Evolutionary conservation across 108 stramenopile species (phyloP).

Genomic region (Cyclostephanos tholiformis): DNA sequence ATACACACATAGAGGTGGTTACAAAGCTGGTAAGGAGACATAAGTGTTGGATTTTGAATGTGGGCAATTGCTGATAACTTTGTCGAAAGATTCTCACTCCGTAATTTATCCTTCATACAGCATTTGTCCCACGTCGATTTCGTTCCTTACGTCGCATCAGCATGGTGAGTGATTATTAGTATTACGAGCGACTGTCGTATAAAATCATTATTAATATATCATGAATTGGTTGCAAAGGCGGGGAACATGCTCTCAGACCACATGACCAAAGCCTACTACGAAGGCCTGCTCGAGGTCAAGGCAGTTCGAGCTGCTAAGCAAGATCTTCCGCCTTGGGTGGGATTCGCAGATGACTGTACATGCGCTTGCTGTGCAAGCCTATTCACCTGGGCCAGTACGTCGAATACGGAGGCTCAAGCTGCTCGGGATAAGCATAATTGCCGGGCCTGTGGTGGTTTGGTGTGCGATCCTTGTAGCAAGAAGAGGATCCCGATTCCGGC

Average conservation of each 20-base stretch:
- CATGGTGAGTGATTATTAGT: constrained; percentile 27
- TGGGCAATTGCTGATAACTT: neutral
- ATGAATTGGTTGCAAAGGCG: constrained; percentile 30
- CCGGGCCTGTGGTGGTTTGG: constrained; percentile 90
- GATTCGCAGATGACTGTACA: constrained; percentile 83
- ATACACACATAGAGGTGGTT: constrained; percentile 88
- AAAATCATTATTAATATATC: neutral
- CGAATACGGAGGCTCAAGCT: constrained; percentile 85
- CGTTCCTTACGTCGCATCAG: constrained; percentile 78
- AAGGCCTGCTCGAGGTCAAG: constrained; percentile 86
- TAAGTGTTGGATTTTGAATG: neutral
- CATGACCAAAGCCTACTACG: constrained; percentile 80
- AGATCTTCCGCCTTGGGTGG: constrained; percentile 89
- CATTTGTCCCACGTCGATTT: constrained; percentile 80
- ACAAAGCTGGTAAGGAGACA: constrained; percentile 57
- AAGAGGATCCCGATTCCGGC: constrained; percentile 87
- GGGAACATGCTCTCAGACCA: constrained; percentile 94
- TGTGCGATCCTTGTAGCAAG: constrained; percentile 93
- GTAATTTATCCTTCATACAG: constrained; percentile 5
- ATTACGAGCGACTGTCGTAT: neutral
- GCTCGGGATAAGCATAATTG: constrained; percentile 97
- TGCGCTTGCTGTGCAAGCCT: constrained; percentile 88
- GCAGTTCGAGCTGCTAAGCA: constrained; percentile 70
- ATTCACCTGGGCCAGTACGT: constrained; percentile 96
- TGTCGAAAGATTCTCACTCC: neutral